phyloP scores from a whole-genome alignment of 169 alveolate genomes.

The Theileria annulata region DNA sequence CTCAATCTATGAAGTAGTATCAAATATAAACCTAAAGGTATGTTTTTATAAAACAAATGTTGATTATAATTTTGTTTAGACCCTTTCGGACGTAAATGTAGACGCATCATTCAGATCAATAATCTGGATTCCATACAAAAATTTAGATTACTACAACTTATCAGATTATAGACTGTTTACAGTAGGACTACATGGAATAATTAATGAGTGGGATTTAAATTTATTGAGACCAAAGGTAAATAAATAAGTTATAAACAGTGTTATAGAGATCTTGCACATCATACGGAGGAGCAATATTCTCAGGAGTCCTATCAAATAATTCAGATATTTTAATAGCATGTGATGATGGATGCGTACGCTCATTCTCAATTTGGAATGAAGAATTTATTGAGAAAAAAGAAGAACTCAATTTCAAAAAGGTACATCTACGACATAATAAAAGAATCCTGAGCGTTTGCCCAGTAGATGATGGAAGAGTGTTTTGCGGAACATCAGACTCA shows the following conservation, averaged over 20 bases:
- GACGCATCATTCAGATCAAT: slow-evolving; percentile 44
- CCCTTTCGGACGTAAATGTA: slow-evolving; percentile 37
- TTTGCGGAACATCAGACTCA: slow-evolving; percentile 65
- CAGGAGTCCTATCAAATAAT: slow-evolving; percentile 35
- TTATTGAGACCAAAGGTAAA: slow-evolving; percentile 43
- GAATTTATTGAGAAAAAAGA: slow-evolving; percentile 18
- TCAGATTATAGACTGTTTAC: slow-evolving; percentile 54
- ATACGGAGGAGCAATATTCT: slow-evolving; percentile 69
- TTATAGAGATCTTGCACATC: slow-evolving; percentile 48
- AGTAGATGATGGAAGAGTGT: slow-evolving; percentile 46
- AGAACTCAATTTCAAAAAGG: slow-evolving; percentile 46
- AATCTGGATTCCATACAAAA: slow-evolving; percentile 54
- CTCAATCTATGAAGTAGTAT: slow-evolving; percentile 40
- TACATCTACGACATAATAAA: slow-evolving; percentile 43
- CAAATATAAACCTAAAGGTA: slow-evolving; percentile 49
- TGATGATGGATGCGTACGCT: slow-evolving; percentile 59
- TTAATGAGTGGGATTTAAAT: slow-evolving; percentile 65
- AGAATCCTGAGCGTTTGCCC: slow-evolving; percentile 59
- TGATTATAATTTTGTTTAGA: slow-evolving; percentile 25
- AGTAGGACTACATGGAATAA: slow-evolving; percentile 60
- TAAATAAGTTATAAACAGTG: background rate
- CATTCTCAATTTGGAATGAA: slow-evolving; percentile 51
- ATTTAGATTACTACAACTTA: slow-evolving; percentile 14
- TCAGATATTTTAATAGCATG: slow-evolving; percentile 49
- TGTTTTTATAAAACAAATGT: slow-evolving; percentile 2